Base-by-base conservation (phyloP, 768 basidiomycete species). In the Phylloporus arenicola region DNA sequence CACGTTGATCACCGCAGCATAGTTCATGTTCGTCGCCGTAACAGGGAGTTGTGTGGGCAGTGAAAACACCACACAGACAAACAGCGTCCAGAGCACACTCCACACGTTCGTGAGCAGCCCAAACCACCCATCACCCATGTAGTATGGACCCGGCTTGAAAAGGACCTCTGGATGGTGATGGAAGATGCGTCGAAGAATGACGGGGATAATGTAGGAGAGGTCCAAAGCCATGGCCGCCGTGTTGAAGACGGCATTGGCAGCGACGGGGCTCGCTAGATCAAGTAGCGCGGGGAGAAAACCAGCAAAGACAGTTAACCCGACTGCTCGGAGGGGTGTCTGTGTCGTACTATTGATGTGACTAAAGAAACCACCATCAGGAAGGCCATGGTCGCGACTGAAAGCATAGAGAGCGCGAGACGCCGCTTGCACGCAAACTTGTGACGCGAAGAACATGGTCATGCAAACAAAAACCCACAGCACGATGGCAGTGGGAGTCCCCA, bases 81-180 rank as follows among this genome's bases (percentile, higher is more conserved):
- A 77, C 13, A 65, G 55, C 41, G 74, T 73, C 75, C 75, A 78
- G 7, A 65, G 33, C 22, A 76, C 68, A 52, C 77, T 79, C 56
- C 64, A 73, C 29, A 73, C 43, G 52, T 80, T 81, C 47, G 68
- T 66, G 11, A 67, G 59, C 65, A 68, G 69, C 0, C 79, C 79
- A 12, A 79, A 53, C 51, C 68, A 55, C 2, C 79, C 78, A 45
- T 75, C 70, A 20, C 80, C 75, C 73, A 83, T 72, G 66, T 79
- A 82, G 64, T 78, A 83, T 14, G 81, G 82, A 7, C 81, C 81
- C 0, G 81, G 81, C 34, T 70, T 73, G 70, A 83, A 83, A 31
- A 67, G 59, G 42, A 83, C 81, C 46, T 82, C 82, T 0, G 79
- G 78, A 58, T 83, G 81, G 51, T 72, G 71, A 52, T 69, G 66